Evolutionary conservation across 2,329 filamentous ascomycete genomes (phyloP).

Genomic region (Atkinsonella texensis): DNA sequence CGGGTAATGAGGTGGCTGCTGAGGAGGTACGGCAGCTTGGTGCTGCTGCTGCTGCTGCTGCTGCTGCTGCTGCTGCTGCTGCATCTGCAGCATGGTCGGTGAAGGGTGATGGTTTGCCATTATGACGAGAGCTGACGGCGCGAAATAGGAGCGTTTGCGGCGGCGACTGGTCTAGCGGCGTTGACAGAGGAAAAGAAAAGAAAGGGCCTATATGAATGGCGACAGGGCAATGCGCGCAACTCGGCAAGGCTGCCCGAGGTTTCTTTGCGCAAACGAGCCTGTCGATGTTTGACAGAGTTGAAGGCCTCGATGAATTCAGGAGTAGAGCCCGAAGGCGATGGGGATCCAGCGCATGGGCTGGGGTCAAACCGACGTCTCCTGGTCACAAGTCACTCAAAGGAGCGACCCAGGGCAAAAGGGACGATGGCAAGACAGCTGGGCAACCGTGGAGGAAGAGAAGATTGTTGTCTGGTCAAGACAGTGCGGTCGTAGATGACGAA

Average conservation of each 20-base stretch:
- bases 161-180: background rate
- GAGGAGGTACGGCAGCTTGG: constrained; percentile 46
- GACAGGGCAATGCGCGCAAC: background rate
- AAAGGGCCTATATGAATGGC: background rate
- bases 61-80: constrained; percentile 27
- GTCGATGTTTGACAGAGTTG: background rate
- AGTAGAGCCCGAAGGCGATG: constrained; percentile 1
- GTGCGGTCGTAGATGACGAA: constrained; percentile 3
- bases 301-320: background rate
- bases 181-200: background rate
- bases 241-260: background rate
- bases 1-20: constrained; percentile 47
- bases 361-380: constrained; percentile 3
- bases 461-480: background rate
- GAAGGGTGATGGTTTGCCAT: constrained; percentile 76
- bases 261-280: background rate
- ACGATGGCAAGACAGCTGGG: constrained; percentile 2
- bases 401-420: background rate
- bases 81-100: constrained; percentile 62
- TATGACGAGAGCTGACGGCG: constrained; percentile 10
- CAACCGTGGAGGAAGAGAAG: background rate
- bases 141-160: background rate
- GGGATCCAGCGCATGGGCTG: constrained; percentile 6
- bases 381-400: background rate
- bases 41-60: constrained; percentile 40